phyloP scores from a whole-genome alignment of 768 basidiomycete species.

The Lentinula aciculospora region DNA sequence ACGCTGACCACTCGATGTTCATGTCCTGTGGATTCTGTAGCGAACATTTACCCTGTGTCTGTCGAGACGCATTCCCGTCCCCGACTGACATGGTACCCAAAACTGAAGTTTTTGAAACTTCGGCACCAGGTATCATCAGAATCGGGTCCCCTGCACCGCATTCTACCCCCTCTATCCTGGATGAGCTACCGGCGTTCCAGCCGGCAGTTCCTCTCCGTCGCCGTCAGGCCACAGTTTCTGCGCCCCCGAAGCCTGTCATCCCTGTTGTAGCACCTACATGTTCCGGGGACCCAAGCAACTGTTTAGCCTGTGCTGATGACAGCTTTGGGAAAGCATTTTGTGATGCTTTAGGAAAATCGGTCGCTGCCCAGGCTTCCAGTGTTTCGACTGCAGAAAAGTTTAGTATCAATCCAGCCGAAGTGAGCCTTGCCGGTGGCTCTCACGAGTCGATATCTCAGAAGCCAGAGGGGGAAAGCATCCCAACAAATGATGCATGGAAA shows the following conservation, averaged over 20 bases:
- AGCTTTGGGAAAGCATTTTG: conserved; percentile 85
- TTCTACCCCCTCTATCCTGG: conserved; percentile 55
- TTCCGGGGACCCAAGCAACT: conserved; percentile 85
- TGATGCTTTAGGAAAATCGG: conserved; percentile 59
- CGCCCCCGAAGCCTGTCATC: conserved; percentile 46
- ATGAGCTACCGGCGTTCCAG: conserved; percentile 75
- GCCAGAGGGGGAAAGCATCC: conserved; percentile 47
- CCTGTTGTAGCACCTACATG: conserved; percentile 37
- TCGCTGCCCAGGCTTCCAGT: conserved; percentile 48
- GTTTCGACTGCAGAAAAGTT: conserved; percentile 35
- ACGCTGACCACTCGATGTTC: conserved; percentile 19
- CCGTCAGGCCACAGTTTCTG: conserved; percentile 8
- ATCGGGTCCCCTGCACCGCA: conserved; percentile 17
- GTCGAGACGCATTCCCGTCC: conserved; percentile 61
- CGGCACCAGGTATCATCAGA: conserved; percentile 13
- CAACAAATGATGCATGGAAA: conserved; percentile 80
- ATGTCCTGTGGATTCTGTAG: conserved; percentile 73
- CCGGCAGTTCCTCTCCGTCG: conserved; percentile 50
- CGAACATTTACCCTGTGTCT: conserved; percentile 68
- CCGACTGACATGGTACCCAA: conserved; percentile 21
- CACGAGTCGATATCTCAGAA: conserved; percentile 10
- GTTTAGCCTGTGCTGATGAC: conserved; percentile 80
- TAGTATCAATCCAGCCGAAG: conserved; percentile 5
- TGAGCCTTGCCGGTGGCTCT: conserved; percentile 11
- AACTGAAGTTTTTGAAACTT: conserved; percentile 17